Percentiles rank a stretch among this genome's conserved stretches.
Conservation (phyloP, 345 rosid species). For the Gossypium raimondii region DNA sequence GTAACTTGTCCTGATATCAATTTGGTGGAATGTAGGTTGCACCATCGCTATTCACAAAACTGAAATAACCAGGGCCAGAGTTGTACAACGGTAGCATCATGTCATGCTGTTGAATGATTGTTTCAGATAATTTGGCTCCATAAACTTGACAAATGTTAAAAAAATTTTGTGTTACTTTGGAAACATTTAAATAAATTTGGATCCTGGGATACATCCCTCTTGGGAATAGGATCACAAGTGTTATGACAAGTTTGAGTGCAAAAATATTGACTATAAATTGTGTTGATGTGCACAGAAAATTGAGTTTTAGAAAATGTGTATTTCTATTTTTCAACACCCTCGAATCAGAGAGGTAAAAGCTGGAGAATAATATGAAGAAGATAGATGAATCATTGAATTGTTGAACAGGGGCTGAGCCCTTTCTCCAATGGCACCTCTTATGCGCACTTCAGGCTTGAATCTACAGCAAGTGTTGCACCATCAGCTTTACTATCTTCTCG, state of each 20-base stretch:
- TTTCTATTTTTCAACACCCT: no score
- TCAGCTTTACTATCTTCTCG: background rate
- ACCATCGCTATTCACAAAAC: conserved; percentile 43
- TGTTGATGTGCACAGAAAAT: background rate
- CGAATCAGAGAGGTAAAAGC: no score
- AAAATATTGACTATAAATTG: background rate
- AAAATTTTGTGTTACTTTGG: background rate
- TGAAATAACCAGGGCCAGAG: conserved; percentile 34
- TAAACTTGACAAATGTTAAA: background rate
- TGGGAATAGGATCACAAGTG: background rate
- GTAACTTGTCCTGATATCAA: background rate
- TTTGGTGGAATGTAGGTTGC: conserved; percentile 53
- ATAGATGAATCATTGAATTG: no score
- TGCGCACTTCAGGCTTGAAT: conserved; percentile 76
- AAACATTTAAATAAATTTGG: background rate
- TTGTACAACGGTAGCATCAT: background rate
- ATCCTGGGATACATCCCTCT: background rate
- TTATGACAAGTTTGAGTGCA: background rate
- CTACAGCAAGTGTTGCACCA: conserved; percentile 48
- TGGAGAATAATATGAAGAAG: no score
- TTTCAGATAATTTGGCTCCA: background rate
- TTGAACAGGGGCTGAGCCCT: conserved; percentile 9
- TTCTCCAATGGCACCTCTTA: conserved; percentile 74
- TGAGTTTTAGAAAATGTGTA: background rate
- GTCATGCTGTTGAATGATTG: background rate